These are phyloP conservation scores for Metschnikowia cubensis DNA, from an alignment of 805 yeast species.

Conservation along the genomic window DNA sequence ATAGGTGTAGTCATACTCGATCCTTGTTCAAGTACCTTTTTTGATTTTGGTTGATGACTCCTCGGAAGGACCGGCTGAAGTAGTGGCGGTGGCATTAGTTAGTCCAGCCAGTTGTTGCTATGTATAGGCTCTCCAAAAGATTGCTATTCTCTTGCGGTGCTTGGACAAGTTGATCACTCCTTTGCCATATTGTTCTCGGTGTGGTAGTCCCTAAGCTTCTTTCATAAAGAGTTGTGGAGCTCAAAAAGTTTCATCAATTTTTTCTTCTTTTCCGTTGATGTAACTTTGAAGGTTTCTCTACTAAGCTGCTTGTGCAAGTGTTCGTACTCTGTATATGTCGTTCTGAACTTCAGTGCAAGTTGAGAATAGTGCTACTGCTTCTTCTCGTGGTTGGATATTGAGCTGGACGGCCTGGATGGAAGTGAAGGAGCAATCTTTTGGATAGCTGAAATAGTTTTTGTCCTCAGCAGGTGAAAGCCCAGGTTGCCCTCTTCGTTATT, in stretches of 20 bases:
- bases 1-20: too few relatives aligned
- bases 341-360: slow-evolving; percentile 17
- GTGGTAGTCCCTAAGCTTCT: slow-evolving; percentile 47
- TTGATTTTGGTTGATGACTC: too few relatives aligned
- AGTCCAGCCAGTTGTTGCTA: too few relatives aligned
- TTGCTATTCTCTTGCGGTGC: slow-evolving; percentile 28
- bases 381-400: slow-evolving; percentile 16
- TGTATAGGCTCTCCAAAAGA: too few relatives aligned
- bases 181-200: slow-evolving; percentile 29
- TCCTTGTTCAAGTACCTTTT: too few relatives aligned
- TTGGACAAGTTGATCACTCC: slow-evolving; percentile 36
- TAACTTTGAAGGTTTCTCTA: slow-evolving; percentile 8
- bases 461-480: slow-evolving; percentile 15
- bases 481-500: slow-evolving; percentile 24
- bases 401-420: slow-evolving; percentile 15
- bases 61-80: too few relatives aligned
- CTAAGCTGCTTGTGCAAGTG: slow-evolving; percentile 13
- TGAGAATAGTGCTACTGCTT: slow-evolving; percentile 18
- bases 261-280: slow-evolving; percentile 12
- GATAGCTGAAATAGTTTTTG: slow-evolving; percentile 3
- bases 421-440: slow-evolving; percentile 5
- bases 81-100: too few relatives aligned
- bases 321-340: slow-evolving; percentile 16
- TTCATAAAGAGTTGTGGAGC: slow-evolving; percentile 49
- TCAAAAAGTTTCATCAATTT: slow-evolving; percentile 40